Evolutionary conservation across 768 basidiomycete species (phyloP), one percentile per base, ranked within the genome.

Genomic region (Hericium coralloides): DNA sequence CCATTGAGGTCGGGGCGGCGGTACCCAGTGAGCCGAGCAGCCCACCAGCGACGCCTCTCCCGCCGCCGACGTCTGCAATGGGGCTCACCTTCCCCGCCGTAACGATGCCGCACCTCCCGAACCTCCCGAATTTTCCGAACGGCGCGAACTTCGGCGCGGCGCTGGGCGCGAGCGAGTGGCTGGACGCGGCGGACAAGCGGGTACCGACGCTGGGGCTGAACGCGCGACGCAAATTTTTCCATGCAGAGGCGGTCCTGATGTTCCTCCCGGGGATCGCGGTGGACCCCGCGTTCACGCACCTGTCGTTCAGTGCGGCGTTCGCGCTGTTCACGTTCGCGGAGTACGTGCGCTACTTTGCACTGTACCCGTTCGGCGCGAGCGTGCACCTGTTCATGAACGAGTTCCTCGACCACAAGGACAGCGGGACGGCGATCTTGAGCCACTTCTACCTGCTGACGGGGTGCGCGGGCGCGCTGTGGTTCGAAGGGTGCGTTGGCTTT

Each of bases 351-450:
- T 99, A 98, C 72, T 99, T 98, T 71, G 97, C 97, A 38, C 81
- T 99, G 51, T 98, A 97, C 73, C 97, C 97, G 3, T 90, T 98
- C 64, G 93, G 94, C 14, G 95, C 90, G 10, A 76, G 83, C 12
- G 83, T 99, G 18, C 97, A 99, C 72, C 74, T 98, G 55, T 99
- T 99, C 71, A 85, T 99, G 83, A 90, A 89, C 73, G 97, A 99
- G 69, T 99, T 99, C 67, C 75, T 98, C 68, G 97, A 99, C 72
- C 80, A 87, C 64, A 91, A 92, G 72, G 97, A 99, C 70, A 80
- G 85, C 52, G 97, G 97, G 3, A 95, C 95, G 12, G 97, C 94
- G 25, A 95, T 99, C 64, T 71, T 99, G 63, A 95, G 93, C 65
- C 97, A 99, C 72, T 99, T 99, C 68, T 99, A 98, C 73, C 74